These are phyloP conservation scores for Eimeria falciformis DNA, from an alignment of 169 alveolate species.

Conservation along the genomic window DNA sequence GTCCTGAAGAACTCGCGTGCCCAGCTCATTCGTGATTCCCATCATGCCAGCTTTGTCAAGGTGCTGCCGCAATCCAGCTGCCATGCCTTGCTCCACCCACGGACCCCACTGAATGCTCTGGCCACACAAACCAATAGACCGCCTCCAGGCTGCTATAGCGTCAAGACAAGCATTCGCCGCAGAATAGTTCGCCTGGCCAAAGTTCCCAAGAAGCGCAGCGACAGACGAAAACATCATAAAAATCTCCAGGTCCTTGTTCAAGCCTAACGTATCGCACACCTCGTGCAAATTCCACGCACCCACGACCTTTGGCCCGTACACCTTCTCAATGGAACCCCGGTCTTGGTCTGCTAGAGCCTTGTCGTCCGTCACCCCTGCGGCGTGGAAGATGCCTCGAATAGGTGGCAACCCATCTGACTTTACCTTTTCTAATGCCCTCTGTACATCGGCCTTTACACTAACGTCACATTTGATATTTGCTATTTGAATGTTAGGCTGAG, in stretches of 20 bases:
- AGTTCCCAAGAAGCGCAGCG: constrained; percentile 84
- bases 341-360: constrained; percentile 78
- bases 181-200: constrained; percentile 85
- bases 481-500: background rate
- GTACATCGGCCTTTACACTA: constrained; percentile 57
- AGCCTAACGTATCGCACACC: constrained; percentile 70
- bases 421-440: constrained; percentile 5
- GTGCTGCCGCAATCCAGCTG: constrained; percentile 79
- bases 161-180: constrained; percentile 86
- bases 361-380: constrained; percentile 85
- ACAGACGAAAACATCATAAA: constrained; percentile 84
- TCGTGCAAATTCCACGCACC: constrained; percentile 87
- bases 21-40: constrained; percentile 84
- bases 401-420: constrained; percentile 55
- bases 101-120: constrained; percentile 88
- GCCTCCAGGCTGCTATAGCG: constrained; percentile 81
- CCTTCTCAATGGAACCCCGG: constrained; percentile 76
- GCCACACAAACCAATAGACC: constrained; percentile 79
- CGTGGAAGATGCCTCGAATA: constrained; percentile 82
- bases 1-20: constrained; percentile 80
- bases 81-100: constrained; percentile 84
- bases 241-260: constrained; percentile 76
- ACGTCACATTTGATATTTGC: constrained; percentile 65
- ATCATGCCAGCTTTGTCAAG: constrained; percentile 85
- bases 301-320: constrained; percentile 83